Evolutionary conservation across 495 filamentous ascomycete genomes (phyloP).

Genomic region (Lepidopterella palustris): DNA sequence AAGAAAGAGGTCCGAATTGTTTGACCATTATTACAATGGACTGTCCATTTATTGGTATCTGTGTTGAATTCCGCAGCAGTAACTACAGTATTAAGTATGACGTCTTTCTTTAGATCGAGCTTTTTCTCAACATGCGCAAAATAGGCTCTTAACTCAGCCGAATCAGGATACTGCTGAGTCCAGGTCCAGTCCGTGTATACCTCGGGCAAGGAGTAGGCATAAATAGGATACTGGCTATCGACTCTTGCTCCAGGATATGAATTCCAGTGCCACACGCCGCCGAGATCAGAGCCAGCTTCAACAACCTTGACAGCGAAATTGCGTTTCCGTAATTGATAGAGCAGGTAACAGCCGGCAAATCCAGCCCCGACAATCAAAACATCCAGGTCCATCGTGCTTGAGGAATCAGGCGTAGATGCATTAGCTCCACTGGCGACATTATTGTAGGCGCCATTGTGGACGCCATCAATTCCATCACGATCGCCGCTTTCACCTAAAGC

Average conservation of each 20-base stretch:
- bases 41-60: conserved; percentile 39
- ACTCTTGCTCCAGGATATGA: conserved; percentile 47
- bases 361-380: conserved; percentile 30
- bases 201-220: conserved; percentile 47
- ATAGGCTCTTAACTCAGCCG: conserved; percentile 47
- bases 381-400: too few species aligned
- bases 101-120: conserved; percentile 47
- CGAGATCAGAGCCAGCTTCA: conserved; percentile 41
- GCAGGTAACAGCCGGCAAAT: conserved; percentile 40
- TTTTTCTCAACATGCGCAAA: conserved; percentile 50
- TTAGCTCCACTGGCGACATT: too few species aligned
- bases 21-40: conserved; percentile 44
- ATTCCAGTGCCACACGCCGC: conserved; percentile 48
- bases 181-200: conserved; percentile 49
- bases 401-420: too few species aligned
- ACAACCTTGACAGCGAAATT: conserved; percentile 38
- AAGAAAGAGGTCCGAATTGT: conserved; percentile 43
- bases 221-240: conserved; percentile 46
- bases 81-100: conserved; percentile 45
- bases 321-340: conserved; percentile 38
- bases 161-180: conserved; percentile 46
- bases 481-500: too few species aligned
- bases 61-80: conserved; percentile 44
- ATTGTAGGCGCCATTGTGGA: too few species aligned
- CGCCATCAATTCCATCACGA: too few species aligned